Evolutionary conservation across 371 early-diverging fungal genomes (phyloP), one percentile per base, ranked within the genome.

Genomic region (Syncephalastrum contaminatum): DNA sequence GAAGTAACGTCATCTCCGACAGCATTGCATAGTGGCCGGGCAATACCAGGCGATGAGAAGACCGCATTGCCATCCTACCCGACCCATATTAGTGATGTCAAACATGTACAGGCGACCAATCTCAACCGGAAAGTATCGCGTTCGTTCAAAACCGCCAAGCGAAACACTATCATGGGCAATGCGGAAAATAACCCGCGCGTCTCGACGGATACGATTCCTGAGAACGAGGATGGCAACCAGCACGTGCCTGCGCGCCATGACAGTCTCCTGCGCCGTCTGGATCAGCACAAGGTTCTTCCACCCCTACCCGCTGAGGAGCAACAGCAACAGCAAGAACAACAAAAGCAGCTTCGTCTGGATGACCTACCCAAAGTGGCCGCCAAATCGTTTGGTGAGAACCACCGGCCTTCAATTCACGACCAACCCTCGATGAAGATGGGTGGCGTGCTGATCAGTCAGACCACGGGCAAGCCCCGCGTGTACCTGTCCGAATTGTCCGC

Each of bases 401-500:
- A 48, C 8, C 22, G 22, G 24, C 16, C 16, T 21, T 20, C 48
- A 13, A 15, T 22, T 14, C 16, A 19, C 15, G 39, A 51, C n/a
- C 40, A 40, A 18, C 53, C 53, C 7, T 21, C 27, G 8, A 44
- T 44, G 45, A 16, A 30, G 36, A 36, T 36, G 19, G 24, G 50
- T 36, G 50, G 20, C 27, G 50, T 25, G 4, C 36, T 27, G 50
- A 50, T 56, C 47, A 62, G 48, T 25, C 25, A 44, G 10, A 47
- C 51, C 12, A 62, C 62, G 5, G 62, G 57, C 46, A 56, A 56
- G 36, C 69, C 69, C 13, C 72, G 75, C 15, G 64, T 80, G 24
- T 88, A 81, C 56, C 66, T 94, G 21, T 86, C 88, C 16, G 97
- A 97, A 58, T 74, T 95, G 16, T 88, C 89, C 18, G 91, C 89